Conservation (phyloP, 2,329 filamentous ascomycete genomes). For the Fusarium mexicanum region DNA sequence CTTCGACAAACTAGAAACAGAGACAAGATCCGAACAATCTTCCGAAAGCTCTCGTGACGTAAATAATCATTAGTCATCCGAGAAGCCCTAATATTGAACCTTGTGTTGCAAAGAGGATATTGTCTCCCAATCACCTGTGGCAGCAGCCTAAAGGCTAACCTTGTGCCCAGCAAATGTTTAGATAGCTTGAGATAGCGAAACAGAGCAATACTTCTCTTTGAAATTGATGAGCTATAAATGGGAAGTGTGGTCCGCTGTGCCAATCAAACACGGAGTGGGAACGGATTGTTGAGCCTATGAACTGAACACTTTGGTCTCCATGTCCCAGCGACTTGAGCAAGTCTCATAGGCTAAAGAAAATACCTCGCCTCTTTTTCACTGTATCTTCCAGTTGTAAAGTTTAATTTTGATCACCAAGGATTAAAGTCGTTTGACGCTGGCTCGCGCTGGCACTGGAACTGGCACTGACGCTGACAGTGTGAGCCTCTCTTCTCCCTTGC, state of each 20-base stretch:
- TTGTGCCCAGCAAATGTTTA: rapidly evolving
- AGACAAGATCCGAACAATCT: not conserved
- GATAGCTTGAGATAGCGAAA: too few relatives aligned
- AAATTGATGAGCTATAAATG: rapidly evolving
- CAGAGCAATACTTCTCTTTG: rapidly evolving
- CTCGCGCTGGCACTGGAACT: not conserved
- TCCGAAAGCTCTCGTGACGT: not conserved
- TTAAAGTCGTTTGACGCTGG: rapidly evolving
- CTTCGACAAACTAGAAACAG: not conserved
- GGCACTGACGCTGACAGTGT: not conserved
- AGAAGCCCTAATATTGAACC: not conserved
- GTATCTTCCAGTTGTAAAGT: rapidly evolving
- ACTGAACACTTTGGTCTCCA: not conserved
- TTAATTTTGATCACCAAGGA: rapidly evolving
- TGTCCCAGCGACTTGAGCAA: not conserved
- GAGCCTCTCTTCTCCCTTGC: not conserved
- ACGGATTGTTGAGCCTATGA: rapidly evolving
- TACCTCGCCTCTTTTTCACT: not conserved
- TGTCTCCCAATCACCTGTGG: too few relatives aligned
- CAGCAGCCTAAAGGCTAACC: not conserved
- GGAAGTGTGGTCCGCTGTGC: rapidly evolving
- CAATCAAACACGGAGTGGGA: rapidly evolving
- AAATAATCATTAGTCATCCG: rapidly evolving
- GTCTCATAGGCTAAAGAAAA: rapidly evolving
- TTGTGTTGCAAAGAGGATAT: rapidly evolving